Base-by-base conservation (phyloP, 257 asterid species). In the Anisodus acutangulus region DNA sequence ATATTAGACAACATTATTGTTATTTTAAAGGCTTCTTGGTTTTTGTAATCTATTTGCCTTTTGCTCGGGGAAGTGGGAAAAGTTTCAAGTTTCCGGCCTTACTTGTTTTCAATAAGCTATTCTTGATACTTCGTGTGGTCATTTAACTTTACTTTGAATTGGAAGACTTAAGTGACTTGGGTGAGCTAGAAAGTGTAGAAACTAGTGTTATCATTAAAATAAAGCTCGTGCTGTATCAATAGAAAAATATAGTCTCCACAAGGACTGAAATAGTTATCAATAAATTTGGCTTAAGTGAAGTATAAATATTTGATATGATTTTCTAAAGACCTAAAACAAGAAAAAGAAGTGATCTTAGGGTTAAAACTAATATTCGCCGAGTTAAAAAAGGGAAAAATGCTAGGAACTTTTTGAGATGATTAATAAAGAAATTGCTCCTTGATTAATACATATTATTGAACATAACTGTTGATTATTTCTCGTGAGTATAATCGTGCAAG, bases 1-100 rank as follows among this genome's bases (percentile, higher is more conserved):
- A 71, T 71, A 71, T 45, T n/a, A 71, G 39, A 43, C 55, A n/a
- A 45, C 79, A 45, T 39, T 69, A 51, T 45, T 71, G 58, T n/a
- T 43, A 45, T 71, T 71, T 71, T 17, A n/a, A n/a, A 45, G 57
- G 37, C 17, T 71, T 71, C 57, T 8, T 69, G 78, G 31, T 45
- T 45, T 71, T 71, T n/a, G 57, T 71, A 17, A 17, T 71, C 16
- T 71, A 2, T 26, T 26, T 26, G 16, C 41, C 37, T 62, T 31
- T 19, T 26, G 70, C 55, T 41, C 6, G 4, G 62, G 62, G n/a
- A 57, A 57, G 0, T 8, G 67, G 22, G 16, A 35, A 15, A 67
- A 49, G 43, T 49, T 49, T 19, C 31, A 49, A 49, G 22, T 49
- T 47, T 49, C 80, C 11, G 41, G 9, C 12, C 43, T 19, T n/a